Percentiles rank a stretch among this genome's conserved stretches.
These are phyloP conservation scores for Neurospora tetrasperma DNA, from an alignment of 495 filamentous ascomycete species.

Conservation along the genomic window DNA sequence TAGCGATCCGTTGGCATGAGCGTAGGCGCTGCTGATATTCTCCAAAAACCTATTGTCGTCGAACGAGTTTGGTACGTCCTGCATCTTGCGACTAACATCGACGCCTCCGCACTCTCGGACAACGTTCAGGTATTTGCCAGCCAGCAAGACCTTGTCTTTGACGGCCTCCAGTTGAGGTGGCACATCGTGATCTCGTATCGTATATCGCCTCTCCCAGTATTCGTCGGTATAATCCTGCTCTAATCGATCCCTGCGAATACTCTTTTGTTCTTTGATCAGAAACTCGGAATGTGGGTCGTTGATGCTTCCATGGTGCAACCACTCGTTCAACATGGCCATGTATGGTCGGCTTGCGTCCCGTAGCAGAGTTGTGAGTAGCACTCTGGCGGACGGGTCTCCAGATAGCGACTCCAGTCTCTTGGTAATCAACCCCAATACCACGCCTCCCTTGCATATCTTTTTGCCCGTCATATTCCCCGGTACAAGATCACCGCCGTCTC, in stretches of 20 bases:
- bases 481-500: slow-evolving; percentile 72
- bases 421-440: slow-evolving; percentile 74
- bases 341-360: slow-evolving; percentile 88
- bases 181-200: slow-evolving; percentile 79
- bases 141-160: slow-evolving; percentile 86
- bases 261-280: slow-evolving; percentile 89
- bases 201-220: slow-evolving; percentile 98
- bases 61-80: slow-evolving; percentile 82
- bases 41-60: slow-evolving; percentile 85
- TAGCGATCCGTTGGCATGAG: slow-evolving; percentile 89
- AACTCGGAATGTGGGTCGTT: slow-evolving; percentile 92
- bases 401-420: slow-evolving; percentile 78
- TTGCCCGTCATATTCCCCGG: slow-evolving; percentile 72
- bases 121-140: slow-evolving; percentile 96
- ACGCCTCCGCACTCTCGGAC: slow-evolving; percentile 95
- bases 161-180: slow-evolving; percentile 88
- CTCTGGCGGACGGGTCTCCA: slow-evolving; percentile 79
- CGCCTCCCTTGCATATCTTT: slow-evolving; percentile 90
- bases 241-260: slow-evolving; percentile 79
- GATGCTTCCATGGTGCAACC: slow-evolving; percentile 93
- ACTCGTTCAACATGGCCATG: slow-evolving; percentile 97
- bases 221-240: slow-evolving; percentile 97
- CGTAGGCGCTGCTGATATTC: slow-evolving; percentile 90
- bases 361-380: slow-evolving; percentile 67
- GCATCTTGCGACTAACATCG: slow-evolving; percentile 79